These are phyloP conservation scores for Pyrenophora seminiperda DNA, from an alignment of 2,329 filamentous ascomycete species.

Conservation along the genomic window DNA sequence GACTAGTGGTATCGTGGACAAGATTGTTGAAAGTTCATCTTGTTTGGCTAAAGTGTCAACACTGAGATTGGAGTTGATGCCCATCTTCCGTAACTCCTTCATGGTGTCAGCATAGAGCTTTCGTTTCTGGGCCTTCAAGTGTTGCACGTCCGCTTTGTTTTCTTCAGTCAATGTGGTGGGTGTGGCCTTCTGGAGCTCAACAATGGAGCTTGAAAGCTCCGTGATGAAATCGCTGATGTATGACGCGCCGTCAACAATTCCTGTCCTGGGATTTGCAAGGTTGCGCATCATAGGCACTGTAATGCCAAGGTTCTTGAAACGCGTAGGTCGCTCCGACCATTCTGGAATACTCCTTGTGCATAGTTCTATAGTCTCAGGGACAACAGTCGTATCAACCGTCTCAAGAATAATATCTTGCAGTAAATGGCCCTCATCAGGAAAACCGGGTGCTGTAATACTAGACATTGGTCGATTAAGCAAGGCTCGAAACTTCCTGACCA, in stretches of 20 bases:
- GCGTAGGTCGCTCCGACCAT: slow-evolving; percentile 58
- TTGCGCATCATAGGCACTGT: slow-evolving; percentile 77
- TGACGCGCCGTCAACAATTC: slow-evolving; percentile 61
- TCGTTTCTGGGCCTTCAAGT: slow-evolving; percentile 88
- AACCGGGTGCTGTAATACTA: slow-evolving; percentile 53
- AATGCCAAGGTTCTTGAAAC: slow-evolving; percentile 71
- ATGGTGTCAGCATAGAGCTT: slow-evolving; percentile 89
- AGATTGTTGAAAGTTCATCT: slow-evolving; percentile 69
- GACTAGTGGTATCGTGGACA: slow-evolving; percentile 59
- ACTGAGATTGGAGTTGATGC: slow-evolving; percentile 80
- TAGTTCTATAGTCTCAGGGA: slow-evolving; percentile 21
- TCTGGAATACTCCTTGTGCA: slow-evolving; percentile 31
- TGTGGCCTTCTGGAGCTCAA: slow-evolving; percentile 80
- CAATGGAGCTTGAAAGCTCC: slow-evolving; percentile 69
- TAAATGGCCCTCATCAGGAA: slow-evolving; percentile 33
- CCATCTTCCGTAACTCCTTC: slow-evolving; percentile 84
- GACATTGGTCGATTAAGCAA: slow-evolving; percentile 78
- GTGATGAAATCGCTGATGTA: slow-evolving; percentile 71
- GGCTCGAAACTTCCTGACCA: slow-evolving; percentile 86
- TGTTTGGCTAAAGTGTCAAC: slow-evolving; percentile 75
- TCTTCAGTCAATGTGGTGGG: slow-evolving; percentile 82
- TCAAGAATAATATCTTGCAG: slow-evolving; percentile 17
- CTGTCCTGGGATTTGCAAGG: slow-evolving; percentile 60
- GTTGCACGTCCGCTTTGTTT: slow-evolving; percentile 81
- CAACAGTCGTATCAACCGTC: slow-evolving; percentile 18